phyloP scores from a whole-genome alignment of 495 filamentous ascomycete genomes.

The Hypoxylon fragiforme region DNA sequence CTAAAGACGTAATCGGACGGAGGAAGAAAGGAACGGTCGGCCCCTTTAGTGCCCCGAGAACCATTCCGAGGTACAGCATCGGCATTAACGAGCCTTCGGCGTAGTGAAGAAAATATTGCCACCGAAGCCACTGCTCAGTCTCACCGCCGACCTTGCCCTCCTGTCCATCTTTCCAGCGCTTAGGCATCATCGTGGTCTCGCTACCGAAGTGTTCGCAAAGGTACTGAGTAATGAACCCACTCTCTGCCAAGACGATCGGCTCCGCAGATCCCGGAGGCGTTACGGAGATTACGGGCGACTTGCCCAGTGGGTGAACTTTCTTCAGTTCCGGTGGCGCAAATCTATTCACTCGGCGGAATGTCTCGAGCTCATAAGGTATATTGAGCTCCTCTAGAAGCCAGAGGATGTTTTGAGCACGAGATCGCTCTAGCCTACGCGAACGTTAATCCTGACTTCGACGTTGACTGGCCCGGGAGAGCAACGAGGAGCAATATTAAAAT shows the following conservation, averaged over 20 bases:
- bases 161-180: conserved; percentile 60
- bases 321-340: conserved; percentile 73
- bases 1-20: conserved; percentile 68
- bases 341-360: conserved; percentile 65
- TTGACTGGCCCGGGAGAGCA: no score
- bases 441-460: conserved; percentile 12
- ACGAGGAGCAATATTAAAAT: no score
- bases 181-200: conserved; percentile 60
- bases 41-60: conserved; percentile 53
- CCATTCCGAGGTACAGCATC: conserved; percentile 56
- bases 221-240: conserved; percentile 78
- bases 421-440: conserved; percentile 66
- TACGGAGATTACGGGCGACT: conserved; percentile 74
- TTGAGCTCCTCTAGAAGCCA: conserved; percentile 88
- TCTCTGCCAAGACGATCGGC: conserved; percentile 76
- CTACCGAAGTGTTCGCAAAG: conserved; percentile 69
- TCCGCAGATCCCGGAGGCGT: conserved; percentile 42
- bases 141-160: conserved; percentile 64
- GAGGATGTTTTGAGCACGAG: conserved; percentile 81
- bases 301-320: conserved; percentile 81
- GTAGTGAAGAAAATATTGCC: conserved; percentile 81
- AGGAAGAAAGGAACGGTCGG: conserved; percentile 81
- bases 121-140: conserved; percentile 74
- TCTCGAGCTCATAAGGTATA: conserved; percentile 75
- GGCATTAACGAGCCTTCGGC: conserved; percentile 72